Evolutionary conservation across 2,329 filamentous ascomycete genomes (phyloP), one percentile per base, ranked within the genome.

Genomic region (Claviceps arundinis): DNA sequence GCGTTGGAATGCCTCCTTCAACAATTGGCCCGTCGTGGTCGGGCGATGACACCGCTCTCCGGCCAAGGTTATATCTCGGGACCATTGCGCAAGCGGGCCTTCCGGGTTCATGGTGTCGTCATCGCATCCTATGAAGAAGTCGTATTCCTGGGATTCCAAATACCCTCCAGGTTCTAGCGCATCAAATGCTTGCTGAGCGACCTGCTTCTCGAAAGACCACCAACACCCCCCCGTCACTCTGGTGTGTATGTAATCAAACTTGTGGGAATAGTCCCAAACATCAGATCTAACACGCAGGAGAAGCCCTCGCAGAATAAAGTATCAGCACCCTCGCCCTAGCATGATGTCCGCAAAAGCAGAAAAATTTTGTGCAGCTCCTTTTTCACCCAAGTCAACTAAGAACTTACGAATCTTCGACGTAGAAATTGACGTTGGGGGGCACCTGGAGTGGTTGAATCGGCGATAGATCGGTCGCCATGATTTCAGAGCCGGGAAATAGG

Each of bases 371-470:
- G 30, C 9, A 34, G 30, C 30, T 11, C 4, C 14, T 46, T 30
- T 14, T 14, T 38, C 37, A 17, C 17, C 17, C 17, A 13, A n/a
- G 16, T 4, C 37, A 22, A 41, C 30, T 1, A 17, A 17, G n/a
- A 17, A 63, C 67, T 58, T 61, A 68, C 65, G 67, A 68, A 59
- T 89, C 85, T 61, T 89, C 84, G 46, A 90, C 76, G 55, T 81
- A 80, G 57, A 90, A 90, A 56, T 81, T 78, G 14, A 89, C 82
- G 56, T 90, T 90, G 17, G 78, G 76, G 0, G 86, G 85, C 1
- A 88, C 82, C 47, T 77, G 71, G 4, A 69, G 68, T 2, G 82
- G 81, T 60, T 87, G 83, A 26, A 85, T 81, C 1, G 82, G 81
- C 1, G 81, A 85, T 5, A 87, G 70, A 59, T 87, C 83, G 8